phyloP scores from a whole-genome alignment of 2,329 filamentous ascomycete species.

The Cladophialophora exuberans region DNA sequence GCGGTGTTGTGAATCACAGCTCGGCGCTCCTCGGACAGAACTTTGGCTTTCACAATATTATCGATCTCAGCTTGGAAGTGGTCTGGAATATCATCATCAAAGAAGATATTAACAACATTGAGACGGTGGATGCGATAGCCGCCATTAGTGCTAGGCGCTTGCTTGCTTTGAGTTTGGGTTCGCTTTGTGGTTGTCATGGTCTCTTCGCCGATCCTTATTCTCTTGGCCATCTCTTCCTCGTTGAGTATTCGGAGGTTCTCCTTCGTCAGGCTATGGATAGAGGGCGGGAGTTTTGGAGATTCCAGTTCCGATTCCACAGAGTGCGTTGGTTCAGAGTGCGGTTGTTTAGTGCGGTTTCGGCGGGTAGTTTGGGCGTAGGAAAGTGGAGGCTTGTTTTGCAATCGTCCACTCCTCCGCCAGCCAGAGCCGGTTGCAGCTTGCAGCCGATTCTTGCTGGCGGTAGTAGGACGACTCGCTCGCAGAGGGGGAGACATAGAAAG shows the following conservation, averaged over 20 bases:
- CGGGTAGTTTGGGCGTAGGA: slow-evolving; percentile 5
- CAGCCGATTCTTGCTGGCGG: slow-evolving; percentile 5
- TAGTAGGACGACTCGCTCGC: slow-evolving; percentile 8
- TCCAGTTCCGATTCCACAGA: slow-evolving; percentile 1
- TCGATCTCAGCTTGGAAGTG: slow-evolving; percentile 6
- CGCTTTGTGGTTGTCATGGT: slow-evolving; percentile 10
- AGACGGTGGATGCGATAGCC: slow-evolving; percentile 7
- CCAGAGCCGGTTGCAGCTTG: slow-evolving; percentile 10
- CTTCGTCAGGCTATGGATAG: slow-evolving; percentile 12
- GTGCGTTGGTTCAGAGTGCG: slow-evolving; percentile 1
- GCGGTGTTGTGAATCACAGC: slow-evolving; percentile 2
- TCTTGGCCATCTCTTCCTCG: slow-evolving; percentile 8
- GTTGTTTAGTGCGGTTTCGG: slow-evolving; percentile 5
- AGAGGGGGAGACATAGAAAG: slow-evolving; percentile 5
- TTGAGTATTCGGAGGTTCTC: slow-evolving; percentile 7
- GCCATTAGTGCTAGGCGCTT: slow-evolving; percentile 11
- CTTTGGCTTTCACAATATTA: slow-evolving; percentile 8
- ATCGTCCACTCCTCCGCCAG: slow-evolving; percentile 9
- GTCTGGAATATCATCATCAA: slow-evolving; percentile 6
- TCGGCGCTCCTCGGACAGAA: slow-evolving; percentile 6
- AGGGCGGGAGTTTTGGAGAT: slow-evolving; percentile 7
- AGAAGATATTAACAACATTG: slow-evolving; percentile 10
- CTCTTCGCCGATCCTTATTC: slow-evolving; percentile 6
- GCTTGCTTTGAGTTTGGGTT: slow-evolving; percentile 4
- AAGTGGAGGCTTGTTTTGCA: slow-evolving; percentile 12